These are phyloP conservation scores for Blyttiomyces sp. DNA, from an alignment of 371 early-diverging fungal species.

Conservation along the genomic window DNA sequence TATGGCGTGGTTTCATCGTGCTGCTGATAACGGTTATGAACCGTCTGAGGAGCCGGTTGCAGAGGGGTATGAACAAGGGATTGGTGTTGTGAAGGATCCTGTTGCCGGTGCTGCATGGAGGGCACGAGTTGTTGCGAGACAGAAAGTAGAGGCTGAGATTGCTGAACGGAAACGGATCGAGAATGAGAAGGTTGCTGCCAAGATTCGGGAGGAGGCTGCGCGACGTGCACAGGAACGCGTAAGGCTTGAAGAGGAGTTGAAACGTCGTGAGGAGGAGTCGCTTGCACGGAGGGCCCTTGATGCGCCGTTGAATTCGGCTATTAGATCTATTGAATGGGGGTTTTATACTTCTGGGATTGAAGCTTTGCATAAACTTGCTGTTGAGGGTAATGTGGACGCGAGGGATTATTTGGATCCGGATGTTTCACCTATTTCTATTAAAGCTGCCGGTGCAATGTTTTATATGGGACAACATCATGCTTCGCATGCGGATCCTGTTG, in stretches of 20 bases:
- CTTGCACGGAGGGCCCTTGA: conserved; percentile 13
- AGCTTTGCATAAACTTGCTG: conserved; percentile 14
- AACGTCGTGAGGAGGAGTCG: conserved; percentile 8
- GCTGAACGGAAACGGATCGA: background rate
- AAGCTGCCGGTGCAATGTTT: conserved; percentile 14
- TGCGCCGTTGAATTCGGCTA: conserved; percentile 14
- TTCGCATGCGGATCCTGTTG: conserved; percentile 17
- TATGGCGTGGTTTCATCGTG: conserved; percentile 26
- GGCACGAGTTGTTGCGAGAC: conserved; percentile 12
- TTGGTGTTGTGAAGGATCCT: conserved; percentile 20
- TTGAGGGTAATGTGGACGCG: conserved; percentile 20
- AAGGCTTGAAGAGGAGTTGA: background rate
- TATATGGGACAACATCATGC: conserved; percentile 23
- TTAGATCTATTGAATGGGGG: conserved; percentile 25
- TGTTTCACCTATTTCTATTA: conserved; percentile 3
- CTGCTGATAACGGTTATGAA: conserved; percentile 12
- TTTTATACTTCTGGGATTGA: conserved; percentile 22
- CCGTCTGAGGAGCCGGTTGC: conserved; percentile 23
- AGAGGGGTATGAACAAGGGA: conserved; percentile 23
- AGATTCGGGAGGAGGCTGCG: conserved; percentile 10
- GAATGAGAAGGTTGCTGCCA: background rate
- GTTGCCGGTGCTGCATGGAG: conserved; percentile 29
- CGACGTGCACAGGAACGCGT: conserved; percentile 10
- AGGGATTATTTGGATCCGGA: conserved; percentile 24
- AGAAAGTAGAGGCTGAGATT: conserved; percentile 1